Conservation (phyloP, 163 green algal species). For the Prototheca cutis region DNA sequence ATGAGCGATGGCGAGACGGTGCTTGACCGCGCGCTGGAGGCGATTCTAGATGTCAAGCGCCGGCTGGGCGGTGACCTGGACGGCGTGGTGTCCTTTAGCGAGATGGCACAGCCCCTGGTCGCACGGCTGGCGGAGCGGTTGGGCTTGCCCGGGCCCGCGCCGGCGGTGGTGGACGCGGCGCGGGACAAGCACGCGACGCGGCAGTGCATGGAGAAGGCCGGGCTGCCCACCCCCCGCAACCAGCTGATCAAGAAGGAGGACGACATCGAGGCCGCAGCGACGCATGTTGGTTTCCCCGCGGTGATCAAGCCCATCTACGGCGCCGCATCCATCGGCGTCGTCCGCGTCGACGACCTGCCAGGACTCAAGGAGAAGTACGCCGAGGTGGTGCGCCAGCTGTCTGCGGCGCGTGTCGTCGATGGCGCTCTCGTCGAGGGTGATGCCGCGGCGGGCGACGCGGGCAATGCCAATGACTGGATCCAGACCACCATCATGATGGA, state of each 20-base stretch:
- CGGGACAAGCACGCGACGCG: slow-evolving; percentile 67
- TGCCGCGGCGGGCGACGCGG: slow-evolving; percentile 33
- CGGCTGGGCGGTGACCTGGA: slow-evolving; percentile 41
- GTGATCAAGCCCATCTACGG: slow-evolving; percentile 80
- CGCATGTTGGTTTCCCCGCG: slow-evolving; percentile 62
- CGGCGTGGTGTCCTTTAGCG: slow-evolving; percentile 67
- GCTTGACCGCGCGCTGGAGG: slow-evolving; percentile 47
- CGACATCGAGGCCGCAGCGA: slow-evolving; percentile 46
- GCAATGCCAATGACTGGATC: slow-evolving; percentile 56
- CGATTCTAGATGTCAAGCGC: slow-evolving; percentile 8
- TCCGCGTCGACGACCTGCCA: slow-evolving; percentile 54
- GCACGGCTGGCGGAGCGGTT: slow-evolving; percentile 55
- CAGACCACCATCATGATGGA: slow-evolving; percentile 73
- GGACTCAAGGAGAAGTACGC: slow-evolving; percentile 45
- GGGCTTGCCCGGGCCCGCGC: slow-evolving; percentile 50
- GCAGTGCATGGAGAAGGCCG: slow-evolving; percentile 38
- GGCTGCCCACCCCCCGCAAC: slow-evolving; percentile 56
- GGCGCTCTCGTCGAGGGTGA: slow-evolving; percentile 59
- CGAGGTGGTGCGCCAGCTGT: slow-evolving; percentile 50
- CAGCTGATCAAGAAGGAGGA: slow-evolving; percentile 30
- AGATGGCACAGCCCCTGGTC: slow-evolving; percentile 70
- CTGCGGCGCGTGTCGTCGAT: slow-evolving; percentile 45
- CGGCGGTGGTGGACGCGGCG: slow-evolving; percentile 54
- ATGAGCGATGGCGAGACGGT: slow-evolving; percentile 57
- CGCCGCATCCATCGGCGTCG: slow-evolving; percentile 69